Evolutionary conservation across 139 green algal genomes (phyloP).

Genomic region (Closterium sp.): DNA sequence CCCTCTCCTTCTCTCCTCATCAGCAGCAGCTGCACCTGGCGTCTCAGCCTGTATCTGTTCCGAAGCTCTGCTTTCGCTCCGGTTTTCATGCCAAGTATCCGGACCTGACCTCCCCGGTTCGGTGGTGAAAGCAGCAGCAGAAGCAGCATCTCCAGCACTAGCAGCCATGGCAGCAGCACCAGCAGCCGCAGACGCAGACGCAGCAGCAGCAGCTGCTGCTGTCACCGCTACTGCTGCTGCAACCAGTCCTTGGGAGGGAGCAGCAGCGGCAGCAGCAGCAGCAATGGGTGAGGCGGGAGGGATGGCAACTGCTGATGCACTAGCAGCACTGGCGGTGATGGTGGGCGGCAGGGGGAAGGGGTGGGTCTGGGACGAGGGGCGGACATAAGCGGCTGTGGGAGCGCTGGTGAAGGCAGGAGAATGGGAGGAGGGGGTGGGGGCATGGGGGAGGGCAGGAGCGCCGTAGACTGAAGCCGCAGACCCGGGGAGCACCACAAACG

Average conservation of each 20-base stretch:
- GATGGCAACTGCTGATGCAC: neutral
- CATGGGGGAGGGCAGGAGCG: neutral
- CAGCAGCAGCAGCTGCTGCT: neutral
- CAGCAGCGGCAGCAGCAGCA: neutral
- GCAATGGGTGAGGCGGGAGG: neutral
- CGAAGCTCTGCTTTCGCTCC: neutral
- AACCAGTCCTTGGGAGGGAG: neutral
- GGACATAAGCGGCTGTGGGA: too few relatives aligned
- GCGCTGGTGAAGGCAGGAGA: too few relatives aligned
- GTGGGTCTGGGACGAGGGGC: neutral
- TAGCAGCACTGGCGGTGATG: neutral
- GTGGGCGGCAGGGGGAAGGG: neutral
- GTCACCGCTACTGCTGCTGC: neutral
- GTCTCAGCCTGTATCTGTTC: neutral
- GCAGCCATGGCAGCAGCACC: too few relatives aligned
- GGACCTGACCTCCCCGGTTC: too few relatives aligned
- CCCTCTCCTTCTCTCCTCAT: neutral
- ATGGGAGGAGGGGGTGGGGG: neutral
- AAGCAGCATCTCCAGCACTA: neutral
- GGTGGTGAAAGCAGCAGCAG: too few relatives aligned
- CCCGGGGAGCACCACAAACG: neutral
- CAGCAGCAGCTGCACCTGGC: neutral
- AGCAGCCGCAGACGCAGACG: too few relatives aligned
- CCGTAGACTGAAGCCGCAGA: neutral
- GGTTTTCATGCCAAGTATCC: too few relatives aligned